Evolutionary conservation across 441 rosid genomes (phyloP), one percentile per base, ranked within the genome.

Genomic region (Gossypium trilobum): DNA sequence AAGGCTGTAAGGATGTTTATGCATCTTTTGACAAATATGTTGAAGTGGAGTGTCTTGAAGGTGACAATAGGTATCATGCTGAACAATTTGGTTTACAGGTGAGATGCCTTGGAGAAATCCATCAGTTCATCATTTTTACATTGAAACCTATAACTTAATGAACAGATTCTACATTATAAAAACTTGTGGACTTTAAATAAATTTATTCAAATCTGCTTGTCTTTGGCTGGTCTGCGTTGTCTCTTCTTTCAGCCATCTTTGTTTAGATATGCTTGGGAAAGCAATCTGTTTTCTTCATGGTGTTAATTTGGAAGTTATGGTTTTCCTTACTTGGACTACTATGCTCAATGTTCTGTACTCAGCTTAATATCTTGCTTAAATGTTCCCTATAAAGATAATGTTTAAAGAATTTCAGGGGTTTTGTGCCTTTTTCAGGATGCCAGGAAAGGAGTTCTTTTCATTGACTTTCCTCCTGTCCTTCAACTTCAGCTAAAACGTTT

Each of bases 391-490:
- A 42, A 65, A 50, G 8, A 58, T 23, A 51, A 31, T 27, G 31
- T 20, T 36, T 16, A 16, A 36, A 5, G 9, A 31, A 56, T 31
- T 73, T 73, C 11, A 61, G 63, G 71, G 52, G 46, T 57, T 59
- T 71, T 71, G 69, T 72, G 55, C 22, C 59, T 63, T 76, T 70
- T 65, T 44, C 87, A 89, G 93, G 93, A 89, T 83, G 93, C 93
- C 36, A 86, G 82, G 80, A 89, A 87, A 74, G 91, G 93, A 59
- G 91, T 89, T 77, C 80, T 86, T 36, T 89, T 89, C 79, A 86
- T 87, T 25, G 91, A 87, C 81, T 89, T 89, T 61, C 93, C 93
- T 65, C 91, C 93, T 4, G 93, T 89, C 54, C 93, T 89, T 86
- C 91, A 87, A 73, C 93, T 89, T 76, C 93, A 89, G 77, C 76